Percentiles rank a stretch among this genome's conserved stretches.
phyloP scores from a whole-genome alignment of 2,329 filamentous ascomycete species.

The Penicillium paneum region DNA sequence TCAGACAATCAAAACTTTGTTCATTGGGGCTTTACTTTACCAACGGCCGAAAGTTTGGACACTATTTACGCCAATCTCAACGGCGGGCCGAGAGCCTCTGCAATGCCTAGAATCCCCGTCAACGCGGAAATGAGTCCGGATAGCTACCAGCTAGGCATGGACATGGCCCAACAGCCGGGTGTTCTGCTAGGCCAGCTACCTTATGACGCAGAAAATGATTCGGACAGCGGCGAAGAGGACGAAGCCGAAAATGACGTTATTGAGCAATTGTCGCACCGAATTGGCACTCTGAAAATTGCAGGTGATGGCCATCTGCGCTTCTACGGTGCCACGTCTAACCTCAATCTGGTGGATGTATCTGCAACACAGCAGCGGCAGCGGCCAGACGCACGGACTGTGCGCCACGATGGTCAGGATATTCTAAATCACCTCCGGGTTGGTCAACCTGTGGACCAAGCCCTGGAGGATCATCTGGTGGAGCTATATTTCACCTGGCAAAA shows the following conservation, averaged over 20 bases:
- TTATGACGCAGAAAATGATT: slow-evolving; percentile 27
- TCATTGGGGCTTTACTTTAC: slow-evolving; percentile 36
- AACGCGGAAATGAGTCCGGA: slow-evolving; percentile 28
- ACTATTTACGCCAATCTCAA: slow-evolving; percentile 35
- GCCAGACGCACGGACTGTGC: slow-evolving; percentile 39
- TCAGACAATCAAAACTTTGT: slow-evolving; percentile 25
- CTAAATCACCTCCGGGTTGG: slow-evolving; percentile 43
- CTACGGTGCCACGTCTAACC: slow-evolving; percentile 46
- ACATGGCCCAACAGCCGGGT: slow-evolving; percentile 28
- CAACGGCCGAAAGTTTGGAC: slow-evolving; percentile 37
- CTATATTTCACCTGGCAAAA: slow-evolving; percentile 52
- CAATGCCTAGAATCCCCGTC: slow-evolving; percentile 9
- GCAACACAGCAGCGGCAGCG: slow-evolving; percentile 34
- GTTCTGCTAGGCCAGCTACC: slow-evolving; percentile 21
- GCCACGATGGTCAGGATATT: slow-evolving; percentile 40
- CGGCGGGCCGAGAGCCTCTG: neutral
- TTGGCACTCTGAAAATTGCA: slow-evolving; percentile 45
- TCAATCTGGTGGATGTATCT: slow-evolving; percentile 42
- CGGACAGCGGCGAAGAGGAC: slow-evolving; percentile 38
- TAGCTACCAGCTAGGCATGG: slow-evolving; percentile 26
- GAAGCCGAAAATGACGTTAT: slow-evolving; percentile 43
- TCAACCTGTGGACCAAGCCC: slow-evolving; percentile 39
- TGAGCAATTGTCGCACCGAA: slow-evolving; percentile 43
- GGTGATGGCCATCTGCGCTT: slow-evolving; percentile 46
- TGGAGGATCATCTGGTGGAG: slow-evolving; percentile 46